Base-by-base conservation (phyloP, 345 rosid genomes). In the Schrenkiella parvula region DNA sequence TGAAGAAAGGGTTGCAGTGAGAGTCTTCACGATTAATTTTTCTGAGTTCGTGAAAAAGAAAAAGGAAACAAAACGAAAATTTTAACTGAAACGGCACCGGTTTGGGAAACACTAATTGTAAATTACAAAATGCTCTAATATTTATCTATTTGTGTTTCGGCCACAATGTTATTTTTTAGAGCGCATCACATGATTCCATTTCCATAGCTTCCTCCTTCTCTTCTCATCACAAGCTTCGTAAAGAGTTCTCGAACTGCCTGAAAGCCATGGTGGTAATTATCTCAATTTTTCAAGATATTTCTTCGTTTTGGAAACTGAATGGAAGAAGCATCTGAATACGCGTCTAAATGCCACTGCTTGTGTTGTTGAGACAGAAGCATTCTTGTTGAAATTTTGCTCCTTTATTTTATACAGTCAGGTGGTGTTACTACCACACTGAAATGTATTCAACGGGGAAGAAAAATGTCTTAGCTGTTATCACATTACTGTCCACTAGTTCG, bases 371-470 rank as follows among this genome's bases (percentile, higher is more conserved):
- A 26, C 4, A 42, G 1, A 11, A 11, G 3, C 25, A 25, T 57
- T 43, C 29, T 44, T 44, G 23, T 17, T 34, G 57, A 39, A 63
- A 23, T 0, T 42, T 55, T 44, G 13, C 58, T 55, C 41, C 47
- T 64, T 54, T 72, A 4, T 21, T 25, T 50, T 31, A 35, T 59
- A 11, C 50, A 47, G 4, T 26, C 21, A 1, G 2, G 66, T 41
- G 31, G 19, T 58, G 23, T 50, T 50, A 60, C n/a, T 21, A 17
- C 35, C 43, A 19, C 62, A 8, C 21, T 61, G 28, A 2, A 56
- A 75, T 75, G 79, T 32, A 61, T 68, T 62, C 70, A 1, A 23
- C 18, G 34, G 70, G 70, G 19, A 68, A 75, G 19, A 75, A 21
- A 58, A 39, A 66, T 4, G 4, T 44, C 14, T 68, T 75, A 42